Base-by-base conservation (phyloP, 768 basidiomycete genomes). In the Rhodotorula graminis region DNA sequence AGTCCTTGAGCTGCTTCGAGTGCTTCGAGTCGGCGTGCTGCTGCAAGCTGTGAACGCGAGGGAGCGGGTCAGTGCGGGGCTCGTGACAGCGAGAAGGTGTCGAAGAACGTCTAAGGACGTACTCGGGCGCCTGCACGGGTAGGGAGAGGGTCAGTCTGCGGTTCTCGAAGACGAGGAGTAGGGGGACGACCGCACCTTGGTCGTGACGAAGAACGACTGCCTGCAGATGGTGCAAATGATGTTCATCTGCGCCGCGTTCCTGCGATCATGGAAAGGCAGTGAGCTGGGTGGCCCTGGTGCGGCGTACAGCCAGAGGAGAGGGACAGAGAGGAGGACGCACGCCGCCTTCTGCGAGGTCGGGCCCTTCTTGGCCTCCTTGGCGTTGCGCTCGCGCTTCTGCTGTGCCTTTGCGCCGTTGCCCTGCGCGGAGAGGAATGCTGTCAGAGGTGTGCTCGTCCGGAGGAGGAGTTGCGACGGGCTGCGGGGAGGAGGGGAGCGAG, bases 401-500 rank as follows among this genome's bases (percentile, higher is more conserved):
- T 31, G 31, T 8, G 71, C 71, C 62, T 72, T 72, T 42, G 71
- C 71, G 18, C 71, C 71, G 71, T 72, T 72, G 27, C 71, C 71
- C 71, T 72, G 62, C 27, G 8, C 0, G 33, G 11, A 23, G 12
- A 12, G 25, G 25, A 14, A 46, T 18, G 44, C 12, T 7, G 47
- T 19, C 19, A 23, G 3, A 15, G 47, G 19, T 49, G 7, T 19
- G 18, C 15, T 46, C 15, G 19, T 16, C 15, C 12, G 5, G 47
- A 47, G 47, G 47, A 49, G 3, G 47, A 37, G 37, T 4, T 37
- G 37, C 37, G 9, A 5, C 37, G 4, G 37, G 37, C 37, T 37
- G 37, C 9, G 37, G 5, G 37, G 37, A 37, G 37, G 37, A n/a
- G n/a, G n/a, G n/a, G n/a, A n/a, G n/a, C n/a, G n/a, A n/a, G n/a